Evolutionary conservation across 2,329 filamentous ascomycete species (phyloP).

Genomic region (Monosporascus sp.): DNA sequence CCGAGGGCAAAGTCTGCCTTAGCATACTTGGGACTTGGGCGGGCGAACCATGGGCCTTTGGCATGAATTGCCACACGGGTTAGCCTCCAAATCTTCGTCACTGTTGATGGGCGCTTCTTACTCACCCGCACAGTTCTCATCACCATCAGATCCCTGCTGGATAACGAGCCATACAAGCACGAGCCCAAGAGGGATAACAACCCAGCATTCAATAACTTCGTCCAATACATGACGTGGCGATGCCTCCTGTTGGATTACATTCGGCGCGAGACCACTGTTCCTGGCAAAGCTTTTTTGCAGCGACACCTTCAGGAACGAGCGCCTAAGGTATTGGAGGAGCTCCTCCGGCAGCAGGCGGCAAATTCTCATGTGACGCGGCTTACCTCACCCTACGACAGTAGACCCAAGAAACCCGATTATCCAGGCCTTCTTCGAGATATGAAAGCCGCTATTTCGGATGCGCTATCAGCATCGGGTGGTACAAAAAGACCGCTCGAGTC

Average conservation of each 20-base stretch:
- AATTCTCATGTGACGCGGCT: neutral
- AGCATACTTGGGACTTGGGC: constrained; percentile 11
- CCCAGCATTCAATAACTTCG: constrained; percentile 5
- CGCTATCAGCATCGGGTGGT: neutral
- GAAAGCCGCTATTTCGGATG: neutral
- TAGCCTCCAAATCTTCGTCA: neutral
- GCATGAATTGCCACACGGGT: constrained; percentile 8
- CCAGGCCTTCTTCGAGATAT: neutral
- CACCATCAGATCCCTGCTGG: constrained; percentile 9
- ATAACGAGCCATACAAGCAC: constrained; percentile 11
- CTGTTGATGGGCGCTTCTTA: neutral
- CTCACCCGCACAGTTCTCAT: constrained; percentile 6
- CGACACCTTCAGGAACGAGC: neutral
- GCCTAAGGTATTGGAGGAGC: neutral
- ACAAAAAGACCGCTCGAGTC: neutral
- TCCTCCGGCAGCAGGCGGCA: neutral
- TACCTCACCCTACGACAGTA: neutral
- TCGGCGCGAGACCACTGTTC: neutral
- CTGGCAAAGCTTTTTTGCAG: neutral
- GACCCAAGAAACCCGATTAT: neutral
- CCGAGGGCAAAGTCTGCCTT: constrained; percentile 10
- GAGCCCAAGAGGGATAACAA: constrained; percentile 4
- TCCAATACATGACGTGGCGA: constrained; percentile 4
- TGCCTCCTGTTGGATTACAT: constrained; percentile 6
- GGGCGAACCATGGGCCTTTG: constrained; percentile 9